A percentile compares a stretch with the other conserved stretches of the same genome.
These are phyloP conservation scores for Cladosporium sp. DNA, from an alignment of 2,329 filamentous ascomycete genomes.

Conservation along the genomic window DNA sequence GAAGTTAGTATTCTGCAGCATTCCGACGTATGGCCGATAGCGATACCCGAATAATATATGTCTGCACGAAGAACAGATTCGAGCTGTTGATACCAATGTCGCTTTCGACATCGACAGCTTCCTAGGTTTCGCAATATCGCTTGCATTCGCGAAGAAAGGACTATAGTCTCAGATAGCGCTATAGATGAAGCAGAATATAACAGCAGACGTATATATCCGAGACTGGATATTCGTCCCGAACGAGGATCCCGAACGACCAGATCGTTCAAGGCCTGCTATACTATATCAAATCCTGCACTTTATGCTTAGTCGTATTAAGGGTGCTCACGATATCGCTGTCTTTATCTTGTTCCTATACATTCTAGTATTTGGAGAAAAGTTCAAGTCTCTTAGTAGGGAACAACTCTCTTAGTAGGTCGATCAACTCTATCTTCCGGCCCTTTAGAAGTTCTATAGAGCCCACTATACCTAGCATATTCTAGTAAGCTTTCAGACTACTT, in stretches of 20 bases:
- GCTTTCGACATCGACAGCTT: background rate
- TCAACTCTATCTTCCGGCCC: too few relatives aligned
- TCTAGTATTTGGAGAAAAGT: too few relatives aligned
- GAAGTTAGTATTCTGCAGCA: background rate
- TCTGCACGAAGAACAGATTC: background rate
- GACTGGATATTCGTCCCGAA: background rate
- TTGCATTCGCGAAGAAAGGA: background rate
- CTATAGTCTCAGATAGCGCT: background rate
- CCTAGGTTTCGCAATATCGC: background rate
- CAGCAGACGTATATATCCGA: background rate
- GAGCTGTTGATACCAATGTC: background rate
- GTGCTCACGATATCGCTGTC: background rate
- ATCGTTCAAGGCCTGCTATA: background rate
- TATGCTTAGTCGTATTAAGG: background rate
- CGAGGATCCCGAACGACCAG: background rate
- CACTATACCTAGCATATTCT: too few relatives aligned
- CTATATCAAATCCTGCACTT: background rate
- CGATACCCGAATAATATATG: background rate
- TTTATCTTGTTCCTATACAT: too few relatives aligned
- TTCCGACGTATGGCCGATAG: background rate
- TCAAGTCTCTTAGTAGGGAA: too few relatives aligned
- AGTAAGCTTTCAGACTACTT: too few relatives aligned
- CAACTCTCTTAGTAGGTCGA: too few relatives aligned
- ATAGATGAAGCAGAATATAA: background rate
- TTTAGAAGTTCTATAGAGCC: too few relatives aligned